phyloP scores from a whole-genome alignment of 176 grass and related monocot genomes.

The Zea luxurians region DNA sequence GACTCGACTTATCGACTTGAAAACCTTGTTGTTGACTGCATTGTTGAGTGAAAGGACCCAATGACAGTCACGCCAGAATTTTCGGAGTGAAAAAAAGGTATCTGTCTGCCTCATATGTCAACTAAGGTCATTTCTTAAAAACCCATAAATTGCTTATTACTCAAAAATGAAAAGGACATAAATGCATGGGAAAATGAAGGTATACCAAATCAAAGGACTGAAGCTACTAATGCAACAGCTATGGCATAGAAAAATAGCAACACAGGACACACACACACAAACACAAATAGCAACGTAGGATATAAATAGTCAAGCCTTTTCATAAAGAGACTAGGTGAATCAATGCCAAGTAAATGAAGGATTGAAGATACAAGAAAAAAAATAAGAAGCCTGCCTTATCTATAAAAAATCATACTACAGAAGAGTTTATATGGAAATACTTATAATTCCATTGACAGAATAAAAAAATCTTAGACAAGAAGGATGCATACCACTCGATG shows the following conservation, averaged over 20 bases:
- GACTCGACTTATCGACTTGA: too few relatives aligned
- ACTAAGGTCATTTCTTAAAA: not conserved
- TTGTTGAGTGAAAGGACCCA: not conserved
- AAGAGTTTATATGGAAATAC: not conserved
- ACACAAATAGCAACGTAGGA: not conserved
- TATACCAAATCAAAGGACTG: not conserved
- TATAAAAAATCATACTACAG: not conserved
- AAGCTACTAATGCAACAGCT: not conserved
- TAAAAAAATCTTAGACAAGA: constrained; percentile 2
- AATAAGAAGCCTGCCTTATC: not conserved
- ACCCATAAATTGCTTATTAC: not conserved
- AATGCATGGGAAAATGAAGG: not conserved
- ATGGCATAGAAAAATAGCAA: not conserved
- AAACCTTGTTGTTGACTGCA: too few relatives aligned
- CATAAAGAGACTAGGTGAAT: not conserved
- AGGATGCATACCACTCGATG: constrained; percentile 40
- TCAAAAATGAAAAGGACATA: not conserved
- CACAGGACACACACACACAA: not conserved
- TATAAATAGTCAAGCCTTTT: not conserved
- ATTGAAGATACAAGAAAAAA: not conserved
- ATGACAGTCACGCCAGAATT: not conserved
- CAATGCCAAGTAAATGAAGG: not conserved
- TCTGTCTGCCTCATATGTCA: not conserved
- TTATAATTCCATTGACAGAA: constrained; percentile 6
- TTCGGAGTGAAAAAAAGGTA: not conserved